These are phyloP conservation scores for Melampsora americana DNA, from an alignment of 1,284 basidiomycete species.

Conservation along the genomic window DNA sequence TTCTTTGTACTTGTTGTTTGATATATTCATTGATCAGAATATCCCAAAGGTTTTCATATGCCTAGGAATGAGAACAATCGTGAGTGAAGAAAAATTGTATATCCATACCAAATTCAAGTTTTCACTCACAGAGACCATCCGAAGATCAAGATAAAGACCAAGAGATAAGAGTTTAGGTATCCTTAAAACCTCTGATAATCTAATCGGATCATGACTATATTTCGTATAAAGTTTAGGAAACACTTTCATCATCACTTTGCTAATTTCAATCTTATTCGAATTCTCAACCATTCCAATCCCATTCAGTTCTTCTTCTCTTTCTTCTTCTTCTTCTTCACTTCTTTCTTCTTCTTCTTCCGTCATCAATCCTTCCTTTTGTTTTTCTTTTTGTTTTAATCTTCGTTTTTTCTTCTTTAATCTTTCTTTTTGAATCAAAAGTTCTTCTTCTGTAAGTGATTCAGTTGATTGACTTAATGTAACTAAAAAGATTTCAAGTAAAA, in stretches of 20 bases:
- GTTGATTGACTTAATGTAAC: constrained; percentile 64
- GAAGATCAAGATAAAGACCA: constrained; percentile 86
- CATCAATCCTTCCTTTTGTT: constrained; percentile 4
- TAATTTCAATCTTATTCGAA: constrained; percentile 67
- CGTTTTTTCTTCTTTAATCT: constrained; percentile 24
- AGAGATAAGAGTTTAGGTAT: constrained; percentile 83
- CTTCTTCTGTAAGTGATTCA: constrained; percentile 60
- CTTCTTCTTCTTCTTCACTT: background rate
- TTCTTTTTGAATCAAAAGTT: constrained; percentile 11
- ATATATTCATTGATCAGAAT: constrained; percentile 88
- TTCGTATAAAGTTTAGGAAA: constrained; percentile 85
- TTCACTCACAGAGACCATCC: constrained; percentile 65
- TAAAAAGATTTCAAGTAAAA: constrained; percentile 73
- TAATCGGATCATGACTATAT: constrained; percentile 79
- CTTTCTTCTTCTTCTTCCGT: constrained; percentile 42
- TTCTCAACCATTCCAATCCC: constrained; percentile 65
- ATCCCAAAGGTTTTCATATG: constrained; percentile 86
- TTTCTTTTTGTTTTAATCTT: constrained; percentile 3
- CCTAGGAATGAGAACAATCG: constrained; percentile 50
- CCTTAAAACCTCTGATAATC: constrained; percentile 75
- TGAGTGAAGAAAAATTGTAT: background rate
- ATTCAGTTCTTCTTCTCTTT: background rate
- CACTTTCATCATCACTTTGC: constrained; percentile 78
- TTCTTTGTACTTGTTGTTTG: constrained; percentile 73
- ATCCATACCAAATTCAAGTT: background rate